Conservation (phyloP, 164 flowering plant species). For the Chloranthus sessilifolius region DNA sequence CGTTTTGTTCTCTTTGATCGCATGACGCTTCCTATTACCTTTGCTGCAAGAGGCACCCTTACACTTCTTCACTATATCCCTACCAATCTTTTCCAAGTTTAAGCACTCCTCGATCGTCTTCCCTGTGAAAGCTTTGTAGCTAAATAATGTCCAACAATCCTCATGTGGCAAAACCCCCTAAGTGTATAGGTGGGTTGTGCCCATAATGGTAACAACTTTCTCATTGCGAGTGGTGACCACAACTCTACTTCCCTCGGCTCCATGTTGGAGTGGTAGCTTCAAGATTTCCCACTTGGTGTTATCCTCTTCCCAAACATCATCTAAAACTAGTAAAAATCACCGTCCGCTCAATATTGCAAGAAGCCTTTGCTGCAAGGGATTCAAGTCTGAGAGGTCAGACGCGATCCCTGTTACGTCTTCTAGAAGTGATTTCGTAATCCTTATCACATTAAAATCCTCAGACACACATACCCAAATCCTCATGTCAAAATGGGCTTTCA, state of each 20-base stretch:
- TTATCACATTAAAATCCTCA: conserved; percentile 13
- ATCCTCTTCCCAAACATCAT: conserved; percentile 24
- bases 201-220: conserved; percentile 7
- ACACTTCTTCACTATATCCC: conserved; percentile 16
- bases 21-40: too few species aligned
- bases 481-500: conserved; percentile 9
- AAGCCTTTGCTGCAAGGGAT: conserved; percentile 7
- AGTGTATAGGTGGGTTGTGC: not conserved
- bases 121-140: conserved; percentile 7
- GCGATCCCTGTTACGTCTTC: not conserved
- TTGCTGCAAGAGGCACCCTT: too few species aligned
- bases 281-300: conserved; percentile 9
- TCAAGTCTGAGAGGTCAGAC: not conserved
- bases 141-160: conserved; percentile 16
- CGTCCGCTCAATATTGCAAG: too few species aligned
- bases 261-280: not conserved
- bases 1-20: too few species aligned
- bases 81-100: conserved; percentile 12
- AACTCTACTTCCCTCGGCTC: conserved; percentile 15
- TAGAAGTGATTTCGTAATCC: conserved; percentile 6
- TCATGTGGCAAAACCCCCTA: conserved; percentile 7
- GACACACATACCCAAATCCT: conserved; percentile 24
- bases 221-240: conserved; percentile 21
- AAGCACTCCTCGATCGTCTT: not conserved
- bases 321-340: conserved; percentile 16